These are phyloP conservation scores for Lycium barbarum DNA, from an alignment of 257 asterid genomes.

Conservation along the genomic window DNA sequence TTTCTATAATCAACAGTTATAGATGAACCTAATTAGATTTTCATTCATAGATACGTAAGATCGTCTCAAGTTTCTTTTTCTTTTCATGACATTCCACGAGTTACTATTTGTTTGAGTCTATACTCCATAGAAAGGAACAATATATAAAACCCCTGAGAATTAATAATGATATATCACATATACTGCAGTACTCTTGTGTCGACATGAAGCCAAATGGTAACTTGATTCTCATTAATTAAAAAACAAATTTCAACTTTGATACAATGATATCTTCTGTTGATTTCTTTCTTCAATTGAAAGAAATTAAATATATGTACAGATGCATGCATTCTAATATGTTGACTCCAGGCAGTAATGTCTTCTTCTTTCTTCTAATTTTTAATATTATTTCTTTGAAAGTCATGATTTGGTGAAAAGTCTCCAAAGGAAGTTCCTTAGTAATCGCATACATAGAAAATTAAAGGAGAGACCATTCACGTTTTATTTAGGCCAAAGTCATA, in stretches of 20 bases:
- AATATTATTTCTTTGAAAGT: not conserved
- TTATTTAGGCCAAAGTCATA: not conserved
- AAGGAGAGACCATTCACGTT: not conserved
- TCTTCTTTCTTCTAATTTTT: not conserved
- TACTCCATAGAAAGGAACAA: not conserved
- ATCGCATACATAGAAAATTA: not conserved
- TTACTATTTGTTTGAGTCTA: not conserved
- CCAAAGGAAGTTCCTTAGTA: too few species aligned
- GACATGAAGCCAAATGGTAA: not conserved
- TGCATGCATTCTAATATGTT: not conserved
- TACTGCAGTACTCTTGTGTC: not conserved
- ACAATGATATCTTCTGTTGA: not conserved
- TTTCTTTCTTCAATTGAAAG: not conserved
- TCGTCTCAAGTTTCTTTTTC: not conserved
- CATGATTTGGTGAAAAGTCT: not conserved
- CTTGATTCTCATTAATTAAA: not conserved
- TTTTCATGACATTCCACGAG: not conserved
- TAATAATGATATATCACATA: not conserved
- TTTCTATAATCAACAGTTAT: too few species aligned
- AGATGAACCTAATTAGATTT: not conserved
- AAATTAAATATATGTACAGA: not conserved
- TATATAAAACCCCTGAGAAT: not conserved
- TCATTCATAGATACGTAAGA: not conserved
- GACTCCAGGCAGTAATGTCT: not conserved
- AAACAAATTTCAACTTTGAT: not conserved